Percentiles rank a stretch among this genome's conserved stretches.
phyloP scores from a whole-genome alignment of 495 filamentous ascomycete genomes.

The Penicillium paradoxum region DNA sequence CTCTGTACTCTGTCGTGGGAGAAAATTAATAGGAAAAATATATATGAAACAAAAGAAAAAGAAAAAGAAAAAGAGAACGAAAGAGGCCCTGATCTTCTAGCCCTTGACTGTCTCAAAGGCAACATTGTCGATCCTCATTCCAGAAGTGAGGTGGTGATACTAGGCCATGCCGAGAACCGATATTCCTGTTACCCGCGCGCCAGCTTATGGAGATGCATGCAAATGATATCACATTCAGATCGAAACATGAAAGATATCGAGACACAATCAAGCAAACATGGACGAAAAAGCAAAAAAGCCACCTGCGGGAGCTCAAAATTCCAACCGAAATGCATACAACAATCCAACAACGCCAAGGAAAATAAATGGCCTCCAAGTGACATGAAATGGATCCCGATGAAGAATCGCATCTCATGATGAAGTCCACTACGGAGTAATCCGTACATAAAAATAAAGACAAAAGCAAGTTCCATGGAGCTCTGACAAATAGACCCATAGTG shows the following conservation, averaged over 20 bases:
- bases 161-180: not conserved
- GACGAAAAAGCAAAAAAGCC: not conserved
- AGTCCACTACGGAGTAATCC: not conserved
- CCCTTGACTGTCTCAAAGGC: not conserved
- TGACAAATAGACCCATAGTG: not conserved
- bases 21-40: no score
- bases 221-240: slow-evolving; percentile 4
- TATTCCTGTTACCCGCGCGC: slow-evolving; percentile 2
- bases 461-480: not conserved
- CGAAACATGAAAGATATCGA: not conserved
- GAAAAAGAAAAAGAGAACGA: no score
- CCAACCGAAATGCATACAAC: slow-evolving; percentile 5
- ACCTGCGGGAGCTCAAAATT: not conserved
- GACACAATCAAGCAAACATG: not conserved
- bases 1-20: no score
- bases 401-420: not conserved
- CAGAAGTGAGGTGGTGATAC: not conserved
- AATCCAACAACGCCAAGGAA: slow-evolving; percentile 1
- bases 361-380: not conserved
- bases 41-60: no score
- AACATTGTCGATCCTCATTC: not conserved
- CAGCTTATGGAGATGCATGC: not conserved
- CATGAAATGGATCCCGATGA: not conserved
- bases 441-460: not conserved
- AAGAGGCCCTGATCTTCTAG: no score